These are phyloP conservation scores for Candida pseudocylindracea DNA, from an alignment of 1,139 yeast genomes.

Conservation along the genomic window DNA sequence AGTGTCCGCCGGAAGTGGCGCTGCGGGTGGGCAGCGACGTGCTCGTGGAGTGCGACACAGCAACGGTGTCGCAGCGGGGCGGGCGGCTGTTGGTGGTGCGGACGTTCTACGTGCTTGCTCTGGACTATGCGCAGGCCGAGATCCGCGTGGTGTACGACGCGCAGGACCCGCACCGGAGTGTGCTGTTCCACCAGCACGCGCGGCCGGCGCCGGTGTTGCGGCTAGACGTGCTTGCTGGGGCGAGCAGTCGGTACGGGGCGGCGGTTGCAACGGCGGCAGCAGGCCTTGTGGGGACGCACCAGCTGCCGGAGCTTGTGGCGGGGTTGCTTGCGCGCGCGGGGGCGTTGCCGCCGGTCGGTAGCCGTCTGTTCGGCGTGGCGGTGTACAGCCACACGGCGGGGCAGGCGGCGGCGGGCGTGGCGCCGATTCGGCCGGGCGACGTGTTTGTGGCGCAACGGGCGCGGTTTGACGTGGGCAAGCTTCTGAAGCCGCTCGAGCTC, in stretches of 20 bases:
- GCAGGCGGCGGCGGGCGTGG: conserved; percentile 31
- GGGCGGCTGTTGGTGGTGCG: conserved; percentile 25
- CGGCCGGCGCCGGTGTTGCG: conserved; percentile 25
- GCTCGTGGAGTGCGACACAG: conserved; percentile 44
- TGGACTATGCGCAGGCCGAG: conserved; percentile 48
- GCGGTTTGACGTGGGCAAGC: conserved; percentile 40
- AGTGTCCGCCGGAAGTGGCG: conserved; percentile 4
- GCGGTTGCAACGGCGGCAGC: conserved; percentile 19
- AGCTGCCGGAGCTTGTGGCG: conserved; percentile 4
- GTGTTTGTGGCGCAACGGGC: conserved; percentile 57
- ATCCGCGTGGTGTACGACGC: conserved; percentile 33
- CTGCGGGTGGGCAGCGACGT: conserved; percentile 18
- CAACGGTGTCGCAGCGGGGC: conserved; percentile 31
- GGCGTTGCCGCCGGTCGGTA: conserved; percentile 29
- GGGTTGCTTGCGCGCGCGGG: conserved; percentile 1
- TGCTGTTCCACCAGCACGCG: conserved; percentile 18
- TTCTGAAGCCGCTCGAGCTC: conserved; percentile 15
- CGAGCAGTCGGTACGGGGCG: conserved; percentile 22
- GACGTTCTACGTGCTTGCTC: conserved; percentile 54
- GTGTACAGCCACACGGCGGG: conserved; percentile 33
- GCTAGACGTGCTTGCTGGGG: conserved; percentile 25
- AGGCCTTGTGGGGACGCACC: conserved; percentile 14
- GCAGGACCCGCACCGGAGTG: conserved; percentile 30
- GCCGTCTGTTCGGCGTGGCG: conserved; percentile 49
- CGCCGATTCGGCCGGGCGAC: conserved; percentile 67